Conservation (phyloP, 345 rosid genomes). For the Physaria fendleri region DNA sequence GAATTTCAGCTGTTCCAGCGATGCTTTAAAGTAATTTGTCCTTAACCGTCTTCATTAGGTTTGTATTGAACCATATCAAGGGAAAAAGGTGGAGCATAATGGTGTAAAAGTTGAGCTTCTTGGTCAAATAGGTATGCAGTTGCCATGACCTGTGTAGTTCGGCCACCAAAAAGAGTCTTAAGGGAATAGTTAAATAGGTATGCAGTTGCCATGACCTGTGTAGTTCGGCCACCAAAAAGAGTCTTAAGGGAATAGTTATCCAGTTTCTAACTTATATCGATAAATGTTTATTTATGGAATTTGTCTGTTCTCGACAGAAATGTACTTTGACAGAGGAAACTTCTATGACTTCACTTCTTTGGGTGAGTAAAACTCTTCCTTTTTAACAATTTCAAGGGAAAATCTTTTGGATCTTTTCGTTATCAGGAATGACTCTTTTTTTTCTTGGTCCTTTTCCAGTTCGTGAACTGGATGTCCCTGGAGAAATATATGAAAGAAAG, state of each 20-base stretch:
- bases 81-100: slow-evolving; percentile 92
- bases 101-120: slow-evolving; percentile 95
- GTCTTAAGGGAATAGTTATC: neutral
- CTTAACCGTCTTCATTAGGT: slow-evolving; percentile 39
- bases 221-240: neutral
- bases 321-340: slow-evolving; percentile 93
- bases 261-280: neutral
- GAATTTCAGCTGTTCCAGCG: neutral
- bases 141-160: neutral
- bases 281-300: slow-evolving; percentile 7
- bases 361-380: slow-evolving; percentile 46
- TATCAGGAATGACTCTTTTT: neutral
- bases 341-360: slow-evolving; percentile 96
- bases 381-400: neutral
- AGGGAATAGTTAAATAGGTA: slow-evolving; percentile 74
- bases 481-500: slow-evolving; percentile 85
- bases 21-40: neutral
- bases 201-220: slow-evolving; percentile 11
- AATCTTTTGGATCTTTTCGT: neutral
- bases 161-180: neutral
- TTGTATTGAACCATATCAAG: slow-evolving; percentile 79
- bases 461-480: slow-evolving; percentile 94
- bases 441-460: slow-evolving; percentile 41
- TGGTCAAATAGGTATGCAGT: slow-evolving; percentile 80
- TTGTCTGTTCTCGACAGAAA: slow-evolving; percentile 49